Base-by-base conservation (phyloP, 1,139 yeast genomes). In the Yamadazyma sp. region DNA sequence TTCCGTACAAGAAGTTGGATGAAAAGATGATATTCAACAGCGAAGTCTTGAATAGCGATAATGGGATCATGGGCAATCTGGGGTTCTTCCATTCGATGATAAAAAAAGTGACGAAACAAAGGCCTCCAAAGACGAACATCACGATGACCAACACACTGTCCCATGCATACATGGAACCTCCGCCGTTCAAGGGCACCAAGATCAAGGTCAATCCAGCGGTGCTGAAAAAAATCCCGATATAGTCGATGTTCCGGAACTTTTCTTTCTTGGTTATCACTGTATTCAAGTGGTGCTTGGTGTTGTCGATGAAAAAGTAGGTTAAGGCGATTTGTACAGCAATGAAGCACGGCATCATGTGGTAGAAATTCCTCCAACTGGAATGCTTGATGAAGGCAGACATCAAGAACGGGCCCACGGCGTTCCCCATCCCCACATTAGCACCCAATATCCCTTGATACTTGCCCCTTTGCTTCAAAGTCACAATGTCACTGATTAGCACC, bases 11-110 rank as follows among this genome's bases (percentile, higher is more conserved):
- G 44, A 78, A 64, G 42, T 71, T 70, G 41, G 75, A 72, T 1
- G 59, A 34, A 22, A 78, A 57, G 31, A 79, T 56, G 12, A 73
- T 46, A 28, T 73, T 58, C 38, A 76, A 61, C 17, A 73, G 62
- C 3, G 61, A 52, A 35, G 55, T 55, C 36, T 55, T 66, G 57
- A 76, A 77, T 23, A 78, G 52, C 34, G 66, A 51, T 36, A 78
- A 59, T n/a, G 84, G 84, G 28, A 79, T 62, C 75, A 79, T 73
- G 4, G 85, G 84, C 16, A 79, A 56, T 41, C 54, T 63, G 0
- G 83, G 72, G 5, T 71, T 35, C 45, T 68, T 76, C 63, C 71
- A 63, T 50, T 79, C 83, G 12, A 72, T 58, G 4, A 73, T 31
- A 1, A 77, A 30, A 42, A 79, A 79, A 0, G 52, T 51, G 1